A percentile compares a stretch with the other conserved stretches of the same genome.
phyloP scores from a whole-genome alignment of 2,329 filamentous ascomycete species.

The Penicillium psychrosexuale region DNA sequence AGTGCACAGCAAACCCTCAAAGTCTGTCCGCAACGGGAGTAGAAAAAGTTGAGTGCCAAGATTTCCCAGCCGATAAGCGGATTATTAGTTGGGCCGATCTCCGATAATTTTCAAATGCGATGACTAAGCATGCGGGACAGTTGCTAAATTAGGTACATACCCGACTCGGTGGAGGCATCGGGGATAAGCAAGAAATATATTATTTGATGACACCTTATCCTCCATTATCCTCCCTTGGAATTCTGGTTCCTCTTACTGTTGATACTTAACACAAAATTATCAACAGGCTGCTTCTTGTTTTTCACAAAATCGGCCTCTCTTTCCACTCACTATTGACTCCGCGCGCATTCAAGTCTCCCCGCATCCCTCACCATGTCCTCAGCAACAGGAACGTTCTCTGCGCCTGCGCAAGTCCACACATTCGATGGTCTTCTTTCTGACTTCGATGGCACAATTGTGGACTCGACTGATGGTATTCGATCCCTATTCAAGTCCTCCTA shows the following conservation, averaged over 20 bases:
- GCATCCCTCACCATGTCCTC: constrained; percentile 31
- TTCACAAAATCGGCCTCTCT: neutral
- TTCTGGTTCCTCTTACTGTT: neutral
- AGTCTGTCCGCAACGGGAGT: constrained; percentile 17
- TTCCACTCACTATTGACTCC: neutral
- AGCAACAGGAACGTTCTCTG: constrained; percentile 39
- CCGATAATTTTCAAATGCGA: constrained; percentile 16
- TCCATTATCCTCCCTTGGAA: neutral
- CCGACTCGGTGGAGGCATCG: neutral
- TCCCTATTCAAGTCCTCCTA: neutral
- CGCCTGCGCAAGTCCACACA: constrained; percentile 36
- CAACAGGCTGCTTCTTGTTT: neutral
- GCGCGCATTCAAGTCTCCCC: constrained; percentile 1
- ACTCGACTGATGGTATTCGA: constrained; percentile 44
- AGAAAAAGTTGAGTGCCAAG: constrained; percentile 34
- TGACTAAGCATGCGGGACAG: constrained; percentile 12
- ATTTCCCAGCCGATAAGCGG: constrained; percentile 38
- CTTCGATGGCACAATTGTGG: constrained; percentile 49
- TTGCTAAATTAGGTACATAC: constrained; percentile 11
- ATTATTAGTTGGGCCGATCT: constrained; percentile 33
- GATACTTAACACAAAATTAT: neutral
- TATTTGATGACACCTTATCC: neutral
- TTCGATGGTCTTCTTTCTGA: constrained; percentile 48
- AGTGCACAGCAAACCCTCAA: constrained; percentile 12
- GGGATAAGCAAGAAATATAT: neutral